Conservation (phyloP, 1,284 basidiomycete genomes). For the Moesziomyces antarcticus region DNA sequence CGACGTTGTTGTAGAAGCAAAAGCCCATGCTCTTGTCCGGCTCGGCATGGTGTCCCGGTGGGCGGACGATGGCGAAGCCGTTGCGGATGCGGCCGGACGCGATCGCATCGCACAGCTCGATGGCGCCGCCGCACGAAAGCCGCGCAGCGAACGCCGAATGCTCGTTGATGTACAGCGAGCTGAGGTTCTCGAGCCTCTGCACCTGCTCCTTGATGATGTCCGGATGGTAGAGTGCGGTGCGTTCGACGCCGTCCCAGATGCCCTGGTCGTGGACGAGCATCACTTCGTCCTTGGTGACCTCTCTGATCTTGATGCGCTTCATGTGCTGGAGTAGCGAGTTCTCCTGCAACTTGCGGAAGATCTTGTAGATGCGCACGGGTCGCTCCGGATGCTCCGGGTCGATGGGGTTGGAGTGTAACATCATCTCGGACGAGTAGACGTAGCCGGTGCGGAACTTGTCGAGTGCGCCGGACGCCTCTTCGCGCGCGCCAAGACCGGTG, state of each 20-base stretch:
- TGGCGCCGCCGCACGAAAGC: constrained; percentile 91
- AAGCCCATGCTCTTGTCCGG: constrained; percentile 98
- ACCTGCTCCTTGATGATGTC: constrained; percentile 70
- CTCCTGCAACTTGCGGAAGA: constrained; percentile 72
- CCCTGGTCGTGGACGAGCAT: constrained; percentile 87
- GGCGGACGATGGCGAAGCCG: constrained; percentile 92
- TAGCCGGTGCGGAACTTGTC: constrained; percentile 73
- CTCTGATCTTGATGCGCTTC: constrained; percentile 80
- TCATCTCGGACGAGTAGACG: constrained; percentile 89
- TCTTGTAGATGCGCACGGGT: constrained; percentile 84
- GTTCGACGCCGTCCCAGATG: constrained; percentile 89
- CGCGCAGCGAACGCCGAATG: constrained; percentile 85
- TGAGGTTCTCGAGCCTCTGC: constrained; percentile 79
- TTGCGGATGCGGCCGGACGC: constrained; percentile 84
- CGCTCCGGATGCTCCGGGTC: constrained; percentile 82
- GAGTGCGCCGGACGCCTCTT: not conserved
- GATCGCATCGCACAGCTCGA: constrained; percentile 89
- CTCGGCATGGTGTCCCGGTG: constrained; percentile 98
- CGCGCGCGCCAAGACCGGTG: not conserved
- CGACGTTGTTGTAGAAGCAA: constrained; percentile 99
- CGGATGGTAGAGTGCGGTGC: constrained; percentile 71
- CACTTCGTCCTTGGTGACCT: constrained; percentile 81
- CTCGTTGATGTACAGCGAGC: constrained; percentile 88
- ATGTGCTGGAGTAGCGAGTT: constrained; percentile 75
- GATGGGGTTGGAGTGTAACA: constrained; percentile 75